Evolutionary conservation across 805 yeast species (phyloP).

Genomic region (Suhomyces vadensis): DNA sequence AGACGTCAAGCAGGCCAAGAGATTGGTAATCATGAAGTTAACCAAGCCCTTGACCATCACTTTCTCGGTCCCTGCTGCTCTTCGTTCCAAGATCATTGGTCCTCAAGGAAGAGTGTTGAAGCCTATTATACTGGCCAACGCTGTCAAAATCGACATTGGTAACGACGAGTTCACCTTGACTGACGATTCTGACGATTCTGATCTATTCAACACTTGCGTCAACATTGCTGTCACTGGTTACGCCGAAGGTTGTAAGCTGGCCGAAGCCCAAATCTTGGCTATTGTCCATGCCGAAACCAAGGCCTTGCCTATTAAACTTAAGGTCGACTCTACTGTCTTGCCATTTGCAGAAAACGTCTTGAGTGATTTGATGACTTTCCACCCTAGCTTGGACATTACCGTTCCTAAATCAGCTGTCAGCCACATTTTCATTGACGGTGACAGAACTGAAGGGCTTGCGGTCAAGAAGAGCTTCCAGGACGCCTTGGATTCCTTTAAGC

Average conservation of each 20-base stretch:
- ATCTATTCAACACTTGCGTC: slow-evolving; percentile 59
- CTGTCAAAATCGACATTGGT: slow-evolving; percentile 71
- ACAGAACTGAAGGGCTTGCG: slow-evolving; percentile 60
- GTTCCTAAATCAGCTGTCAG: slow-evolving; percentile 39
- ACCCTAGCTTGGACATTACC: slow-evolving; percentile 30
- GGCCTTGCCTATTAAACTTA: slow-evolving; percentile 49
- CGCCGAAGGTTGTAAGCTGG: slow-evolving; percentile 74
- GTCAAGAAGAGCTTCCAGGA: slow-evolving; percentile 54
- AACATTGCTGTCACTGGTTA: slow-evolving; percentile 78
- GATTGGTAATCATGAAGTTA: slow-evolving; percentile 71
- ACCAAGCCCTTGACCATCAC: slow-evolving; percentile 67
- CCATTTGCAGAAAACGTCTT: slow-evolving; percentile 47
- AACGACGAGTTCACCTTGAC: slow-evolving; percentile 22
- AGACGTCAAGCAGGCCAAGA: slow-evolving; percentile 67
- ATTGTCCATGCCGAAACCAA: slow-evolving; percentile 78
- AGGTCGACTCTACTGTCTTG: slow-evolving; percentile 43
- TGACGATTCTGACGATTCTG: slow-evolving; percentile 42
- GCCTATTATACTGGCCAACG: slow-evolving; percentile 70
- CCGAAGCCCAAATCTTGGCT: slow-evolving; percentile 65
- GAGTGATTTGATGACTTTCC: slow-evolving; percentile 19
- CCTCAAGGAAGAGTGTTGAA: slow-evolving; percentile 79
- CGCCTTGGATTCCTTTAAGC: slow-evolving; percentile 44
- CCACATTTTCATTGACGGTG: slow-evolving; percentile 61
- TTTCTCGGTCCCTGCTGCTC: slow-evolving; percentile 71
- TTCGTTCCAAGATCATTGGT: slow-evolving; percentile 82